Evolutionary conservation across 2,329 filamentous ascomycete species (phyloP), one percentile per base, ranked within the genome.

Genomic region (Nannizziopsis barbatae): DNA sequence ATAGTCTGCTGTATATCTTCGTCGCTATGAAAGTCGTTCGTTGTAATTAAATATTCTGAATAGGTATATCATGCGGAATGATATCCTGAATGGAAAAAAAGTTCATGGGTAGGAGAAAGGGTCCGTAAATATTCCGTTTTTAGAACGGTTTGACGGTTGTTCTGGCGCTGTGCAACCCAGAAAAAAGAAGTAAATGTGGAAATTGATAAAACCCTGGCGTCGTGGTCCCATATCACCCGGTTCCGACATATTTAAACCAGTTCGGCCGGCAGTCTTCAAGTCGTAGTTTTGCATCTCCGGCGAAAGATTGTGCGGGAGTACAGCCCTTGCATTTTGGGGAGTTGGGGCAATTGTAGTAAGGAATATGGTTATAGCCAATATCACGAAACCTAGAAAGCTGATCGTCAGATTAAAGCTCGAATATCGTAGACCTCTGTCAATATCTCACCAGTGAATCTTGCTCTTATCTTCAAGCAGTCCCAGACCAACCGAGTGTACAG

Each of bases 281-380:
- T 58, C 88, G 79, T 40, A 98, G 71, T 74, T 81, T 95, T 27
- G 80, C 71, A 60, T 88, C 89, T 54, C 92, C 92, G 56, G 93
- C 88, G 20, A 87, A 95, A 60, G 95, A 84, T 51, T 84, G 79
- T 43, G 90, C 92, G 0, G 86, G 79, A n/a, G 81, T 76, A 64
- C 90, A 96, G 56, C 86, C 86, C 56, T 77, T 83, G 65, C 90
- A 96, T 67, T 96, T 96, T 43, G 86, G 85, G 46, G 84, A 94
- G 69, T 95, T 96, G 53, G 92, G 92, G 64, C 92, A 98, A 71
- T 98, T 98, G 75, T 94, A 95, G 71, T 94, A 98, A 40, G 92
- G 92, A 47, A 96, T 89, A 59, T 98, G 92, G 61, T 95, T 88
- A 70, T 98, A 98, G 50, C 92, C 92, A 57, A 98, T 96, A 64